phyloP scores from a whole-genome alignment of 768 basidiomycete genomes.

The Paxillus rubicundulus region DNA sequence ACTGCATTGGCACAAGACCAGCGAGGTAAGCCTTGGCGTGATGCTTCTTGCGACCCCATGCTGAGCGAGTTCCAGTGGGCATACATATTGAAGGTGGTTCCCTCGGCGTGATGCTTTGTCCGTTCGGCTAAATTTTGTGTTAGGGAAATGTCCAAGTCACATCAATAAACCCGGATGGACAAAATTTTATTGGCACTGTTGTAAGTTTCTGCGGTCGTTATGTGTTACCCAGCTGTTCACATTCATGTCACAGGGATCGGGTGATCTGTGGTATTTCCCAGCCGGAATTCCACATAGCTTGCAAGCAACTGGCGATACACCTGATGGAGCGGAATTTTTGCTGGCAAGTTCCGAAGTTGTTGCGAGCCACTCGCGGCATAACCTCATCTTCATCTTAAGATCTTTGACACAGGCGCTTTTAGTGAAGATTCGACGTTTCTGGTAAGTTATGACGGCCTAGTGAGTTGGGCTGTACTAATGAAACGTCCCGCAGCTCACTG shows the following conservation, averaged over 20 bases:
- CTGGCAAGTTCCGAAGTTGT: slow-evolving; percentile 22
- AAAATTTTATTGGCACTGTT: slow-evolving; percentile 45
- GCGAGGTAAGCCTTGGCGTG: slow-evolving; percentile 15
- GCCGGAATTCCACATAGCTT: slow-evolving; percentile 52
- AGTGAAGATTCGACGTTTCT: slow-evolving; percentile 54
- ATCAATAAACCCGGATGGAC: slow-evolving; percentile 45
- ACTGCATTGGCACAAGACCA: slow-evolving; percentile 42
- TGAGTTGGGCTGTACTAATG: neutral
- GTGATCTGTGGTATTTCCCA: slow-evolving; percentile 58
- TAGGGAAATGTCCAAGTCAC: slow-evolving; percentile 45
- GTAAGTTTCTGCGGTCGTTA: slow-evolving; percentile 27
- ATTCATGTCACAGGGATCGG: slow-evolving; percentile 30
- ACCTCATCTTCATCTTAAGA: neutral
- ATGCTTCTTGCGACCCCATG: neutral
- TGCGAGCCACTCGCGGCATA: neutral
- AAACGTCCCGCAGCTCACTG: slow-evolving; percentile 7
- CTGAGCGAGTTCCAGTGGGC: slow-evolving; percentile 37
- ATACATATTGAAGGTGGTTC: slow-evolving; percentile 43
- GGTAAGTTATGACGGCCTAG: slow-evolving; percentile 1
- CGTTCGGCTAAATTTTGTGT: slow-evolving; percentile 45
- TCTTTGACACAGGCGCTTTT: slow-evolving; percentile 41
- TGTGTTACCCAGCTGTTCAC: neutral
- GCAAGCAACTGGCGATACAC: slow-evolving; percentile 43
- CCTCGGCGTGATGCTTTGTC: neutral
- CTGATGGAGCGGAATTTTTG: slow-evolving; percentile 50